Evolutionary conservation across 2,329 filamentous ascomycete species (phyloP), one percentile per base, ranked within the genome.

Genomic region (Rhexocercosporidium sp.): DNA sequence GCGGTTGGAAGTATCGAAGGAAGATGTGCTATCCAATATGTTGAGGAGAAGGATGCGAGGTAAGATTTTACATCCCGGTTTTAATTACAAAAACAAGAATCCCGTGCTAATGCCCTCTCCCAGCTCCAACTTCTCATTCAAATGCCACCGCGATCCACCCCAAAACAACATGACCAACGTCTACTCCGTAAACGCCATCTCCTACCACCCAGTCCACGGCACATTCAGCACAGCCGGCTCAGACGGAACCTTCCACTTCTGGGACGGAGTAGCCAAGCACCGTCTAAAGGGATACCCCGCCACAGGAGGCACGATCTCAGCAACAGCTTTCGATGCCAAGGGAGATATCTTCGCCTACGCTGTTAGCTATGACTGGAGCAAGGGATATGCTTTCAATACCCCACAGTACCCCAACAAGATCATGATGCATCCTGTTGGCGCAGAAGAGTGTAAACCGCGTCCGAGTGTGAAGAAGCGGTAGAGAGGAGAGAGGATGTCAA

Each of bases 211-310:
- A 1, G 86, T 92, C 14, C 94, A 97, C 80, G 96, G 96, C 76
- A 99, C 96, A n/a, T 99, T 99, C 83, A 96, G 92, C 81, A 99
- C 96, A 2, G 94, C 96, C 57, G 96, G 96, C 64, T 92, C 90
- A 39, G 96, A 99, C 80, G 96, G 96, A 64, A 97, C 96, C 0
- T 99, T 98, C 84, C 92, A 96, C 82, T 96, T 95, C 85, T 96
- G 92, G 92, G 96, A 99, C 76, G 94, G 94, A 82, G 92, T 95
- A 75, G 92, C 92, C 67, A 96, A 96, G 81, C 92, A 96, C 81
- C 86, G 92, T 44, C 86, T 96, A 69, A 96, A 96, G 84, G 96
- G 96, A 16, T 99, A 94, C 77, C 92, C 92, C 56, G 85, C 87
- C 27, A 91, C 94, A 6, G 92, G 92, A 20, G 94, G 94, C 66